phyloP scores from a whole-genome alignment of 306 rosid species.

The Mucuna pruriens region DNA sequence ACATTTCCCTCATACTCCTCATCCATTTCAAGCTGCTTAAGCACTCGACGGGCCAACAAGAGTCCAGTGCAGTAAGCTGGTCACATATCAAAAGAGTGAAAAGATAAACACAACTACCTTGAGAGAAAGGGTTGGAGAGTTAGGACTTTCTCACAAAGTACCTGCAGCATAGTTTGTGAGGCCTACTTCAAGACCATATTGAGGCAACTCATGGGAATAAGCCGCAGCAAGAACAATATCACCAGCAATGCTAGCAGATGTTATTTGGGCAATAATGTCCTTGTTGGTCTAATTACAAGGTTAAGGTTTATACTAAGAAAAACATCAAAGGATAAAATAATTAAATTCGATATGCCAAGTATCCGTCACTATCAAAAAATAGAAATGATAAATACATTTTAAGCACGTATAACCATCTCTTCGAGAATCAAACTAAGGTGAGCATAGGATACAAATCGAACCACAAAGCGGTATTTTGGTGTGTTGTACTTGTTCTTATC shows the following conservation, averaged over 20 bases:
- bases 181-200: constrained; percentile 78
- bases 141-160: constrained; percentile 2
- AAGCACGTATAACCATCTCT: background rate
- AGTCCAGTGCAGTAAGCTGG: constrained; percentile 95
- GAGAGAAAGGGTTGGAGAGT: background rate
- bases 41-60: constrained; percentile 82
- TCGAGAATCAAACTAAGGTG: no score
- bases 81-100: background rate
- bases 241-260: constrained; percentile 85
- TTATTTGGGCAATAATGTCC: constrained; percentile 68
- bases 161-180: constrained; percentile 95
- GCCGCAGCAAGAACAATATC: constrained; percentile 82
- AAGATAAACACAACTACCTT: background rate
- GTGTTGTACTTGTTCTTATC: constrained; percentile 91
- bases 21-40: constrained; percentile 77
- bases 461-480: constrained; percentile 80
- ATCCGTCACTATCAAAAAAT: no score
- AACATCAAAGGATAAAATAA: background rate
- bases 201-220: constrained; percentile 74
- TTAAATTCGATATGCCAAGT: no score
- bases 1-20: constrained; percentile 85
- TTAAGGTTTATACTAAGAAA: constrained; percentile 14
- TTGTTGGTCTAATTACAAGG: constrained; percentile 67
- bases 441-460: constrained; percentile 92
- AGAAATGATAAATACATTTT: background rate